Evolutionary conservation across 2,329 filamentous ascomycete species (phyloP).

Genomic region (Hypoxylon sp.): DNA sequence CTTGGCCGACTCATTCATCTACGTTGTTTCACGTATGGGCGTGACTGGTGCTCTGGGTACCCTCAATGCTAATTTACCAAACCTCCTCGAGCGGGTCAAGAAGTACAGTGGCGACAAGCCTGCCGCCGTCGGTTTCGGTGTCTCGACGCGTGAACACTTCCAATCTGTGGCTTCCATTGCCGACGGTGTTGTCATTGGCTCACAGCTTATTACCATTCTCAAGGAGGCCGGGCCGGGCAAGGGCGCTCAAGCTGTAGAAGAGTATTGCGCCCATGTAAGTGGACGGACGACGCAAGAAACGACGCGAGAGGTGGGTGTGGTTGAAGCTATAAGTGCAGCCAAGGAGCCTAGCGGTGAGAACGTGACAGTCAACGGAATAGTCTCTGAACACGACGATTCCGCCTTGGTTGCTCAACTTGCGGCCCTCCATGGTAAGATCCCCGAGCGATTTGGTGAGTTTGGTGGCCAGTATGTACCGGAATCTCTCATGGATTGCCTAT

Average conservation of each 20-base stretch:
- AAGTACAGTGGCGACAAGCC: constrained; percentile 92
- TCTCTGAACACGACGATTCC: constrained; percentile 67
- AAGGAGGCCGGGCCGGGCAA: constrained; percentile 76
- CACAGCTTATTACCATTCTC: constrained; percentile 90
- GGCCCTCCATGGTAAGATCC: constrained; percentile 83
- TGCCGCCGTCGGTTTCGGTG: constrained; percentile 93
- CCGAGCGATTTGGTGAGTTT: constrained; percentile 93
- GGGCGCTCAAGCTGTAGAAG: constrained; percentile 80
- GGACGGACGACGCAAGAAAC: constrained; percentile 62
- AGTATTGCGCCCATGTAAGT: constrained; percentile 83
- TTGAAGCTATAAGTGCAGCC: constrained; percentile 76
- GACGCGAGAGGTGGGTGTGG: constrained; percentile 77
- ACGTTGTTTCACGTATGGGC: constrained; percentile 97
- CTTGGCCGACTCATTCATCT: constrained; percentile 98
- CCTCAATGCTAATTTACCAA: constrained; percentile 84
- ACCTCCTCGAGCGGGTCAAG: constrained; percentile 87
- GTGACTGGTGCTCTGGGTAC: constrained; percentile 92
- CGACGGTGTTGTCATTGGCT: constrained; percentile 96
- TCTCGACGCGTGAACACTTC: constrained; percentile 96
- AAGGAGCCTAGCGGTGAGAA: constrained; percentile 71
- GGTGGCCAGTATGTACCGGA: constrained; percentile 98
- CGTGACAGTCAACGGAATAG: constrained; percentile 78
- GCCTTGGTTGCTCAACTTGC: constrained; percentile 87
- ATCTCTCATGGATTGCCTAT: constrained; percentile 96
- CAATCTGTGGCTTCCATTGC: constrained; percentile 85